Evolutionary conservation across 441 rosid species (phyloP).

Genomic region (Croton laevigatus): DNA sequence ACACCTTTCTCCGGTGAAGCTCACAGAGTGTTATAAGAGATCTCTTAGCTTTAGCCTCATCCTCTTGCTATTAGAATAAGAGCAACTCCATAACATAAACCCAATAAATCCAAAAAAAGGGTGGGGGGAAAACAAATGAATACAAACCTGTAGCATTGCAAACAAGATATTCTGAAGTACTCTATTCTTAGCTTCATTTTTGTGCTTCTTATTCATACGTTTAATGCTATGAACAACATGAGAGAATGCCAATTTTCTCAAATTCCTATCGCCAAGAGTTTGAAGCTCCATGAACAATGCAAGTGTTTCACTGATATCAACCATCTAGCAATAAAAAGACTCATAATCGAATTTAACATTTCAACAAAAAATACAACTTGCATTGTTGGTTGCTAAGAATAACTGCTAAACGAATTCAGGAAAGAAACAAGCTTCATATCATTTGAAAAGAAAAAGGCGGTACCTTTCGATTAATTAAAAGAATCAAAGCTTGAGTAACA

Average conservation of each 20-base stretch:
- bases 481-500: slow-evolving; percentile 67
- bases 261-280: slow-evolving; percentile 64
- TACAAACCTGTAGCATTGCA: slow-evolving; percentile 60
- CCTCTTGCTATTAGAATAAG: slow-evolving; percentile 50
- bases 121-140: background rate
- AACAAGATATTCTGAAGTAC: slow-evolving; percentile 76
- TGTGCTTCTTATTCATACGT: slow-evolving; percentile 72
- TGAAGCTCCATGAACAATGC: slow-evolving; percentile 83
- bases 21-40: slow-evolving; percentile 68
- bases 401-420: background rate
- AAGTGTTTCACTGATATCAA: slow-evolving; percentile 59
- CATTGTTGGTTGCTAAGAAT: background rate
- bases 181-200: slow-evolving; percentile 68
- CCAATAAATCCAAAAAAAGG: background rate
- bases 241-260: slow-evolving; percentile 72
- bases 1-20: slow-evolving; percentile 76
- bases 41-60: slow-evolving; percentile 78
- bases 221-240: slow-evolving; percentile 77
- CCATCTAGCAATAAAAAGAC: slow-evolving; percentile 41
- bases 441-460: background rate
- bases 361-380: background rate
- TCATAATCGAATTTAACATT: background rate
- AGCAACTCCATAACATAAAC: background rate
- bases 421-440: background rate
- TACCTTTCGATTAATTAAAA: slow-evolving; percentile 71